phyloP scores from a whole-genome alignment of 495 filamentous ascomycete species.

The Lichenothelia convexa region DNA sequence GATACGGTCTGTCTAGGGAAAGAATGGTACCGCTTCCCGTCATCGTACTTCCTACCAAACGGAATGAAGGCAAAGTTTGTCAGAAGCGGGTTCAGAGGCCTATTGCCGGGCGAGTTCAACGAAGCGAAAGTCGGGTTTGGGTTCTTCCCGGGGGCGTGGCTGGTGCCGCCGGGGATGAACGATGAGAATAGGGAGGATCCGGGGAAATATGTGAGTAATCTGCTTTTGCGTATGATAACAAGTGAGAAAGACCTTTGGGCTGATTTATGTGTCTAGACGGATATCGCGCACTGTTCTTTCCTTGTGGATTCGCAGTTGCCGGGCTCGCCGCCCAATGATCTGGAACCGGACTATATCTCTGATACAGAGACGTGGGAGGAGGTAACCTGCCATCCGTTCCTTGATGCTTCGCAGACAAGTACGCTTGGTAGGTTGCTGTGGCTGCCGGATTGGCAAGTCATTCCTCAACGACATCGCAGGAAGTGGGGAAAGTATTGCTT shows the following conservation, averaged over 20 bases:
- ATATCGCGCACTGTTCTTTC: slow-evolving; percentile 58
- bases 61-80: slow-evolving; percentile 71
- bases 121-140: slow-evolving; percentile 42
- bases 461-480: slow-evolving; percentile 50
- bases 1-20: slow-evolving; percentile 78
- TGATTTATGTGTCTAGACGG: slow-evolving; percentile 27
- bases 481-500: slow-evolving; percentile 77
- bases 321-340: slow-evolving; percentile 26
- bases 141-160: slow-evolving; percentile 60
- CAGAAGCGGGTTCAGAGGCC: slow-evolving; percentile 69
- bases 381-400: slow-evolving; percentile 53
- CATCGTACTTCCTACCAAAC: slow-evolving; percentile 72
- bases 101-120: slow-evolving; percentile 81
- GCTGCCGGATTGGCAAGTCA: slow-evolving; percentile 53
- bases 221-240: not conserved
- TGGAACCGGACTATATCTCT: slow-evolving; percentile 58
- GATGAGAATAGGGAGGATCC: slow-evolving; percentile 76
- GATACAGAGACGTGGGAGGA: slow-evolving; percentile 55
- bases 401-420: slow-evolving; percentile 60
- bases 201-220: slow-evolving; percentile 57
- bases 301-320: slow-evolving; percentile 77
- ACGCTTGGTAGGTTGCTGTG: slow-evolving; percentile 64
- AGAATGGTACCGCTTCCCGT: slow-evolving; percentile 97
- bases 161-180: slow-evolving; percentile 73
- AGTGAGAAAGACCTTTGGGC: slow-evolving; percentile 7